Evolutionary conservation across 2,329 filamentous ascomycete genomes (phyloP).

Genomic region (Aspergillus quadrilineatus): DNA sequence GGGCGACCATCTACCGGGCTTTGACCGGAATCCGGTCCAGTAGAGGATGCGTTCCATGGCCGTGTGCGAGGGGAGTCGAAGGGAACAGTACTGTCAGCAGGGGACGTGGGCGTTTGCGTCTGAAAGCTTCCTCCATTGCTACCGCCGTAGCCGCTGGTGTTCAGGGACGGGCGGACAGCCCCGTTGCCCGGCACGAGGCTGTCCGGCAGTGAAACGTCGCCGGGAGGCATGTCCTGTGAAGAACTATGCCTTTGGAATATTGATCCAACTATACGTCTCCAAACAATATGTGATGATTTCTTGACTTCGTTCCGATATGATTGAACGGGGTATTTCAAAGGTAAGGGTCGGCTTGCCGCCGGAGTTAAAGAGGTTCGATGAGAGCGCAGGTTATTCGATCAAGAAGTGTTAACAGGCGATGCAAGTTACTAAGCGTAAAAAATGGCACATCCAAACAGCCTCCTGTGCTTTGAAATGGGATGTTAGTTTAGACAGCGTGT

Average conservation of each 20-base stretch:
- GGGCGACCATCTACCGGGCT: slow-evolving; percentile 30
- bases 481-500: slow-evolving; percentile 10
- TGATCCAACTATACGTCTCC: slow-evolving; percentile 3
- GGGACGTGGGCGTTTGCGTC: slow-evolving; percentile 42
- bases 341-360: slow-evolving; percentile 10
- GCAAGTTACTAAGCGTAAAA: not conserved
- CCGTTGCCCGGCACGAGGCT: slow-evolving; percentile 46
- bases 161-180: slow-evolving; percentile 37
- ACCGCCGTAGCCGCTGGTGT: slow-evolving; percentile 36
- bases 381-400: not conserved
- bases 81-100: slow-evolving; percentile 36
- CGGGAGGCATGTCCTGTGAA: slow-evolving; percentile 41
- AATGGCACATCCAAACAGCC: not conserved
- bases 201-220: slow-evolving; percentile 41
- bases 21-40: slow-evolving; percentile 26
- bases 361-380: slow-evolving; percentile 7
- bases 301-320: not conserved
- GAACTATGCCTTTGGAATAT: slow-evolving; percentile 19
- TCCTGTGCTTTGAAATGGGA: not conserved
- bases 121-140: slow-evolving; percentile 27
- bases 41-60: slow-evolving; percentile 21
- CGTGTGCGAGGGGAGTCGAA: slow-evolving; percentile 39
- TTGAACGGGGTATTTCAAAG: not conserved
- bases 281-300: not conserved
- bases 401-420: slow-evolving; percentile 2